These are phyloP conservation scores for Aspergillus ruber DNA, from an alignment of 2,329 filamentous ascomycete genomes.

Conservation along the genomic window DNA sequence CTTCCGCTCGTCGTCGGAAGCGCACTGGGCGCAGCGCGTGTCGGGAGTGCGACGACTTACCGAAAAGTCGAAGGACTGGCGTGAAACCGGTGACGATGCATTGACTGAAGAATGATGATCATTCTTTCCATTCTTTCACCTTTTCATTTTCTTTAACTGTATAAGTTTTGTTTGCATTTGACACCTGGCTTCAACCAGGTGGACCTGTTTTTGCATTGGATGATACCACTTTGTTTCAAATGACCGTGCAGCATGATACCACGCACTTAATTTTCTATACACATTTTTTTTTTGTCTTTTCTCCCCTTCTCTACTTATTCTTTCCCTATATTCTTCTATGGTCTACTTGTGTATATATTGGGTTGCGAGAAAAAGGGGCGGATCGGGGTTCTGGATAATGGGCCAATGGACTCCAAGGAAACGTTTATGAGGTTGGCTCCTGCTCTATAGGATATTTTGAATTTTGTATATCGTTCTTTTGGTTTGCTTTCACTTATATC, in stretches of 20 bases:
- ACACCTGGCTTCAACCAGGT: not conserved
- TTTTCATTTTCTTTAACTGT: conserved; percentile 6
- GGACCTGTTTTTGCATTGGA: conserved; percentile 13
- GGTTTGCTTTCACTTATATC: too few relatives aligned
- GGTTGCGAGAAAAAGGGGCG: not conserved
- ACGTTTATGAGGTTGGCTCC: too few relatives aligned
- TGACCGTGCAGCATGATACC: conserved; percentile 30
- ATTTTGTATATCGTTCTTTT: too few relatives aligned
- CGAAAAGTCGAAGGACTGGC: conserved; percentile 83
- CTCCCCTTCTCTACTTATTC: conserved; percentile 2
- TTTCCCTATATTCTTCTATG: not conserved
- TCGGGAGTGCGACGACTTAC: conserved; percentile 73
- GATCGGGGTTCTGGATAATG: too few relatives aligned
- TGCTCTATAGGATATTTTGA: too few relatives aligned
- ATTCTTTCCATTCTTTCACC: conserved; percentile 4
- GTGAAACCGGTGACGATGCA: conserved; percentile 74
- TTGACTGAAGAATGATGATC: conserved; percentile 46
- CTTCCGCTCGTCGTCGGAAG: conserved; percentile 82
- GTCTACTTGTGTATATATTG: conserved; percentile 2
- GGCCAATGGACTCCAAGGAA: too few relatives aligned
- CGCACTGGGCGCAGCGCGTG: conserved; percentile 79
- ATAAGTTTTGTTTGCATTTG: conserved; percentile 6
- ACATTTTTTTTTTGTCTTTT: too few relatives aligned
- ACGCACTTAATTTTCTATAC: conserved; percentile 14
- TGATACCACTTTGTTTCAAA: conserved; percentile 38